These are phyloP conservation scores for Fusarium avenaceum DNA, from an alignment of 2,329 filamentous ascomycete genomes.

Conservation along the genomic window DNA sequence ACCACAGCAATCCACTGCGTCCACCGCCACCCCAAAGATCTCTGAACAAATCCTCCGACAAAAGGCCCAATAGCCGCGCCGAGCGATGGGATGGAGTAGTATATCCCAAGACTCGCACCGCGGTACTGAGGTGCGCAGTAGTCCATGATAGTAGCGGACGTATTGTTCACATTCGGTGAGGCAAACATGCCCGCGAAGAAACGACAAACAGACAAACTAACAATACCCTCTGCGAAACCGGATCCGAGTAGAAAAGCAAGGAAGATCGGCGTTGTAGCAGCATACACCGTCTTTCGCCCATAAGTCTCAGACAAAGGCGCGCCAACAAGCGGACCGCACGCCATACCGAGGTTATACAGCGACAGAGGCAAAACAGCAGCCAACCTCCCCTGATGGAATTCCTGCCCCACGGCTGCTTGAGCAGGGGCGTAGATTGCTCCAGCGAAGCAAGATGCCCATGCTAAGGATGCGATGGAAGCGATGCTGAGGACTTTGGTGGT, in stretches of 20 bases:
- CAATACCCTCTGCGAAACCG: neutral
- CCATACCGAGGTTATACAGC: conserved; percentile 39
- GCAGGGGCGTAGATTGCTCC: conserved; percentile 33
- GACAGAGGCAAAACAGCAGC: conserved; percentile 12
- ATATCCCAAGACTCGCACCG: conserved; percentile 20
- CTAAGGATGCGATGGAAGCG: conserved; percentile 18
- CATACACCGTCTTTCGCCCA: conserved; percentile 30
- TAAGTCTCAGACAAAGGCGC: conserved; percentile 35
- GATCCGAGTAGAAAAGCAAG: conserved; percentile 9
- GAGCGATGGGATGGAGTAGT: conserved; percentile 34
- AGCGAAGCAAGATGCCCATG: conserved; percentile 15
- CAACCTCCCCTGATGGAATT: conserved; percentile 3
- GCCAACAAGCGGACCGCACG: conserved; percentile 26
- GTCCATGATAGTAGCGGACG: conserved; percentile 34
- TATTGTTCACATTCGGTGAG: conserved; percentile 36
- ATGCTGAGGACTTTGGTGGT: conserved; percentile 14
- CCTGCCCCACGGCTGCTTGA: conserved; percentile 8
- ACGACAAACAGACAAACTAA: conserved; percentile 10
- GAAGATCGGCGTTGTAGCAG: conserved; percentile 32
- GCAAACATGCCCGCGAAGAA: conserved; percentile 39
- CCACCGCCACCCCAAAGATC: conserved; percentile 30
- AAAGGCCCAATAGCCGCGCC: conserved; percentile 30
- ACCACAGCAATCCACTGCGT: conserved; percentile 35
- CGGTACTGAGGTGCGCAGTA: conserved; percentile 15
- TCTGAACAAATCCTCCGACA: conserved; percentile 18